Percentiles rank a stretch among this genome's conserved stretches.
These are phyloP conservation scores for Exserohilum rostratum DNA, from an alignment of 2,329 filamentous ascomycete species.

Conservation along the genomic window DNA sequence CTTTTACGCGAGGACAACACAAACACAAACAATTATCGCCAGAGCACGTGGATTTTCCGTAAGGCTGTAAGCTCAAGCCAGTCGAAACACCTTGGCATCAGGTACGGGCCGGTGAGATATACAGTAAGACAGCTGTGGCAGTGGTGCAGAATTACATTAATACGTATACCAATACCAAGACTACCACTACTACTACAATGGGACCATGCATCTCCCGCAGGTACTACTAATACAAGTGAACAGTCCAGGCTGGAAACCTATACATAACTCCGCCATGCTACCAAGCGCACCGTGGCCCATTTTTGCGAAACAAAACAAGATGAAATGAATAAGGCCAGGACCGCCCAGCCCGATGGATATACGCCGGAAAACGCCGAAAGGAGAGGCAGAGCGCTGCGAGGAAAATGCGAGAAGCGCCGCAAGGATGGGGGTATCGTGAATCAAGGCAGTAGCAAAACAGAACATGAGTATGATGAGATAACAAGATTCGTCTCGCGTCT, in stretches of 20 bases:
- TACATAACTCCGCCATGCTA: background rate
- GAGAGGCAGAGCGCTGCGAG: slow-evolving; percentile 1
- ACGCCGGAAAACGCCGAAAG: slow-evolving; percentile 12
- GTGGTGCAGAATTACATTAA: background rate
- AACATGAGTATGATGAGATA: slow-evolving; percentile 3
- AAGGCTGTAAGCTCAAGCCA: too few relatives aligned
- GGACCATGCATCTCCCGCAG: background rate
- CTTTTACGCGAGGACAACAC: too few relatives aligned
- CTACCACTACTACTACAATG: too few relatives aligned
- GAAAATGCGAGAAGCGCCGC: slow-evolving; percentile 10
- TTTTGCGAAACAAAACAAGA: slow-evolving; percentile 1
- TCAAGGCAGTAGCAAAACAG: slow-evolving; percentile 11
- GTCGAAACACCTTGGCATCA: too few relatives aligned
- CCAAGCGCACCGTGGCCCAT: background rate
- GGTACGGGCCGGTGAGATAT: too few relatives aligned
- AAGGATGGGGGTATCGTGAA: slow-evolving; percentile 28
- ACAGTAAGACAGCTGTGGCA: too few relatives aligned
- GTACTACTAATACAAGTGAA: background rate
- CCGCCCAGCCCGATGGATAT: background rate
- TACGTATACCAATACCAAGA: too few relatives aligned
- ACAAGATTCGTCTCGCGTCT: slow-evolving; percentile 10
- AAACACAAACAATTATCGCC: background rate
- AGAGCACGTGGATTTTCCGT: too few relatives aligned
- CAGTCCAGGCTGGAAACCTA: too few relatives aligned
- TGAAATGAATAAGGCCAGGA: slow-evolving; percentile 1